Conservation (phyloP, 1,284 basidiomycete genomes). For the Porodaedalea pini region DNA sequence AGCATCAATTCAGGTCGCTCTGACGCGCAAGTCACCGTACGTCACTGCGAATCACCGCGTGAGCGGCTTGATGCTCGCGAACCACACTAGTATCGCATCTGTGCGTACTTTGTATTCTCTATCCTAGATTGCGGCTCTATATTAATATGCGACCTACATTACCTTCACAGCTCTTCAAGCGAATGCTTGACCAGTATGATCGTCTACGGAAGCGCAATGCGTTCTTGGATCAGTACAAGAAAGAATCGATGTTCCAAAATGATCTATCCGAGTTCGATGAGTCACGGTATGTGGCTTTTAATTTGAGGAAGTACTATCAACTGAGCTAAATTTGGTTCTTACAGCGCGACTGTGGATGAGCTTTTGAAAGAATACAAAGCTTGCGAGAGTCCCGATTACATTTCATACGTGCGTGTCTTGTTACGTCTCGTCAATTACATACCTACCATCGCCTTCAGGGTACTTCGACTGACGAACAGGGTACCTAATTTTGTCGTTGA, state of each 20-base stretch:
- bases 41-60: constrained; percentile 87
- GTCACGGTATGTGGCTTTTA: constrained; percentile 59
- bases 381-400: constrained; percentile 89
- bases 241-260: constrained; percentile 91
- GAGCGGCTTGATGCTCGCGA: constrained; percentile 97
- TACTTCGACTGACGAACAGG: constrained; percentile 1
- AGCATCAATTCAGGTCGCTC: constrained; percentile 95
- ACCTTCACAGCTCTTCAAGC: constrained; percentile 77
- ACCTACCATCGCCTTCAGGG: neutral
- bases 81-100: constrained; percentile 96
- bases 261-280: constrained; percentile 93
- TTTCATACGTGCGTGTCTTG: constrained; percentile 60
- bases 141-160: neutral
- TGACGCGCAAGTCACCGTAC: constrained; percentile 90
- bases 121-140: neutral
- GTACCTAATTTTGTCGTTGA: neutral
- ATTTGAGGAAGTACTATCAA: neutral
- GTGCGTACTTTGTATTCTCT: constrained; percentile 44
- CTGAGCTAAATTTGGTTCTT: constrained; percentile 7
- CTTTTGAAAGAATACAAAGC: constrained; percentile 89
- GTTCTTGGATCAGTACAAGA: constrained; percentile 97
- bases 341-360: constrained; percentile 80
- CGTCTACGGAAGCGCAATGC: constrained; percentile 86
- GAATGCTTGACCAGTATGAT: constrained; percentile 96
- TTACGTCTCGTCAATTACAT: neutral